Percentiles rank a stretch among this genome's conserved stretches.
phyloP scores from a whole-genome alignment of 768 basidiomycete genomes.

The Suillus lakei region DNA sequence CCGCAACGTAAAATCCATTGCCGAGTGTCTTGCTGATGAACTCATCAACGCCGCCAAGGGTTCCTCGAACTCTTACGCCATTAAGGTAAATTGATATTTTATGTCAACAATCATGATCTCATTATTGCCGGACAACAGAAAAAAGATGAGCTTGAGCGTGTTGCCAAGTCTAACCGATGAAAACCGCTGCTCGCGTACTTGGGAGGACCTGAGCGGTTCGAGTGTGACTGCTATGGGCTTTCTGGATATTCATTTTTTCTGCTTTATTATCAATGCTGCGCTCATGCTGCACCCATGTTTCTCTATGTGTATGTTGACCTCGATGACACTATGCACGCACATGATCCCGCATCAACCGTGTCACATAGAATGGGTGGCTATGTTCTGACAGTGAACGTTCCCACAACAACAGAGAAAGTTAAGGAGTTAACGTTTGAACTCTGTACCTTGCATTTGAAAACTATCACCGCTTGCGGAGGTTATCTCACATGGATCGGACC shows the following conservation, averaged over 20 bases:
- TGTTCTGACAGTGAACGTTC: too few species aligned
- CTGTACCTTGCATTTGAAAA: background rate
- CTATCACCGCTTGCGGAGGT: background rate
- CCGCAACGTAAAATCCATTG: constrained; percentile 99
- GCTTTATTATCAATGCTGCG: constrained; percentile 17
- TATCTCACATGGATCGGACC: background rate
- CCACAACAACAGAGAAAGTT: background rate
- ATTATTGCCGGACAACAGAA: constrained; percentile 54
- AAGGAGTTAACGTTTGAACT: background rate
- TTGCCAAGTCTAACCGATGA: constrained; percentile 99
- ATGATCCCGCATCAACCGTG: background rate
- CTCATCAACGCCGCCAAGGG: constrained; percentile 99
- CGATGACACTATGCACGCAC: constrained; percentile 17
- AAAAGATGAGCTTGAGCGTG: constrained; percentile 99
- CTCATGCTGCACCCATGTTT: constrained; percentile 28
- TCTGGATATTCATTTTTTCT: constrained; percentile 17
- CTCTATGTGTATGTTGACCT: constrained; percentile 21
- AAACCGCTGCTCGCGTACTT: constrained; percentile 27
- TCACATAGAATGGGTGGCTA: background rate
- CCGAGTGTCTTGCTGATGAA: constrained; percentile 98
- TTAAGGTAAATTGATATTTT: constrained; percentile 71
- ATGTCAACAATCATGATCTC: constrained; percentile 3
- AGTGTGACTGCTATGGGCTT: constrained; percentile 31
- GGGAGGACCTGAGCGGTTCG: constrained; percentile 19
- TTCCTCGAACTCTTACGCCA: constrained; percentile 99